A percentile compares a stretch with the other conserved stretches of the same genome.
These are phyloP conservation scores for Monosporozyma yasuniensis DNA, from an alignment of 805 yeast genomes.

Conservation along the genomic window DNA sequence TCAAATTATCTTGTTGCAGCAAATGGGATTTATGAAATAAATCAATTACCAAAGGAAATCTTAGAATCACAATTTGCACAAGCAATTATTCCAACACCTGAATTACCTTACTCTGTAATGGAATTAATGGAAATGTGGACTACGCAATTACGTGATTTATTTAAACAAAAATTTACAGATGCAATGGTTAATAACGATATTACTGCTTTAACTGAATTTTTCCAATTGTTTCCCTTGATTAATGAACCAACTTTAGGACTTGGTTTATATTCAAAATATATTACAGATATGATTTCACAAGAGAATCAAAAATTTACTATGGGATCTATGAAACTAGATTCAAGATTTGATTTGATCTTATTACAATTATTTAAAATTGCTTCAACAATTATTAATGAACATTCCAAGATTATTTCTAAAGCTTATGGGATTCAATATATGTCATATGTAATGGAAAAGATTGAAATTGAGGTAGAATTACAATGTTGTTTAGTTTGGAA, in stretches of 20 bases:
- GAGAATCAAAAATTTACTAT: conserved; percentile 64
- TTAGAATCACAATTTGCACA: conserved; percentile 66
- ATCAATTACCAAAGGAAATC: conserved; percentile 44
- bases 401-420: conserved; percentile 63
- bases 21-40: conserved; percentile 46
- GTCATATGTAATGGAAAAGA: conserved; percentile 55
- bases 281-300: conserved; percentile 73
- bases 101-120: conserved; percentile 71
- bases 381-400: conserved; percentile 78
- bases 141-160: conserved; percentile 45
- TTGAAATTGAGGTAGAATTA: conserved; percentile 85
- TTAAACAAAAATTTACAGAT: conserved; percentile 52
- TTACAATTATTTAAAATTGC: conserved; percentile 73
- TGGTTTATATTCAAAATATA: conserved; percentile 73
- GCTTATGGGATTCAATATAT: conserved; percentile 63
- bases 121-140: conserved; percentile 51
- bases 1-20: conserved; percentile 76
- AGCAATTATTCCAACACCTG: conserved; percentile 76
- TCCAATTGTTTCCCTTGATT: conserved; percentile 80
- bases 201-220: conserved; percentile 62
- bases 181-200: conserved; percentile 65
- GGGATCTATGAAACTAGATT: conserved; percentile 33
- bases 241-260: conserved; percentile 66
- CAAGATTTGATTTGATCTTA: conserved; percentile 32
- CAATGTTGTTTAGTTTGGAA: conserved; percentile 74